These are phyloP conservation scores for Quercus robur DNA, from an alignment of 306 rosid genomes.

Conservation along the genomic window DNA sequence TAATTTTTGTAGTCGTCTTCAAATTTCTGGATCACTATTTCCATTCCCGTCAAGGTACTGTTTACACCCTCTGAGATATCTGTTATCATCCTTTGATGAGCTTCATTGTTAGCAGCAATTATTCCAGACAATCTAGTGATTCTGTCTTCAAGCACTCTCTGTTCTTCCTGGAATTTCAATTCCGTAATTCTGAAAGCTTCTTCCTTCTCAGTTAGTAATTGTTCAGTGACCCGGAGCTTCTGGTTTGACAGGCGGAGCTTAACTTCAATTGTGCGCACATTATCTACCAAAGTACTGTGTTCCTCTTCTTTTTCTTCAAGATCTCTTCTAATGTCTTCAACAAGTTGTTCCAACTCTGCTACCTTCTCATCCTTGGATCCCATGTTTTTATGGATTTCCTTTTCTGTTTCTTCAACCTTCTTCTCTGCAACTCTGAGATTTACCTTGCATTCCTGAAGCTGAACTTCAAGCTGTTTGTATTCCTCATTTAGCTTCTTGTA, in stretches of 20 bases:
- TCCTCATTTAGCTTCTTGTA: conserved; percentile 53
- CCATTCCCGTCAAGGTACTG: conserved; percentile 40
- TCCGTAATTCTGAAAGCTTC: conserved; percentile 60
- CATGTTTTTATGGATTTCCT: conserved; percentile 33
- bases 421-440: conserved; percentile 55
- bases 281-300: conserved; percentile 47
- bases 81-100: conserved; percentile 42
- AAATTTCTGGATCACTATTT: conserved; percentile 42
- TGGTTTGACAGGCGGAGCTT: conserved; percentile 95
- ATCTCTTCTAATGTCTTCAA: conserved; percentile 72
- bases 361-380: conserved; percentile 56
- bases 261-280: conserved; percentile 64
- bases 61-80: conserved; percentile 34
- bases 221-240: conserved; percentile 96
- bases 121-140: conserved; percentile 42
- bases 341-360: conserved; percentile 55
- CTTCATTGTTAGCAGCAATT: conserved; percentile 51
- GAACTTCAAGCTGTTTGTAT: conserved; percentile 43
- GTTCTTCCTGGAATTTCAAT: conserved; percentile 55
- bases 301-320: conserved; percentile 74
- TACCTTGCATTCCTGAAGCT: conserved; percentile 46
- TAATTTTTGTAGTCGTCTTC: conserved; percentile 30
- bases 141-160: conserved; percentile 57
- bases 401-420: conserved; percentile 50
- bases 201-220: conserved; percentile 74